Conservation (phyloP, 2,329 filamentous ascomycete species). For the Fusarium sp. region DNA sequence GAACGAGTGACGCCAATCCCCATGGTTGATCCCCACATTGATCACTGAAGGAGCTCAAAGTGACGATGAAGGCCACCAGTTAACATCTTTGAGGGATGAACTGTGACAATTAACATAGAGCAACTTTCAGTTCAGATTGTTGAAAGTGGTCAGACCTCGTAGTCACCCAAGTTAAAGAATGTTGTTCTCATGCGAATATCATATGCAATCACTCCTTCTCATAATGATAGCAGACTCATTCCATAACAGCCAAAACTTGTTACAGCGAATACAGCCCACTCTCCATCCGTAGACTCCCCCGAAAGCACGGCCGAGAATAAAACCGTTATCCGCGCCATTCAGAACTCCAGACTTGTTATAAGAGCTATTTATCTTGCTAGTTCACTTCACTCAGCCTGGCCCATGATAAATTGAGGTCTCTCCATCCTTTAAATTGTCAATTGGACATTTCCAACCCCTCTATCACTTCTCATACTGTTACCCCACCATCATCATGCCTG, state of each 20-base stretch:
- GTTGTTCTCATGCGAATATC: too few species aligned
- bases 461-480: slow-evolving; percentile 18
- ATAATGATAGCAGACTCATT: background rate
- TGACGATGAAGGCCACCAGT: background rate
- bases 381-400: background rate
- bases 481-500: slow-evolving; percentile 66
- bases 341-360: slow-evolving; percentile 6
- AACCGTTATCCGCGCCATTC: slow-evolving; percentile 42
- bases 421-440: background rate
- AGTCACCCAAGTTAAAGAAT: too few species aligned
- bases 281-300: slow-evolving; percentile 31
- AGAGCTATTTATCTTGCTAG: slow-evolving; percentile 27
- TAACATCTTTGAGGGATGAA: background rate
- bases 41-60: background rate
- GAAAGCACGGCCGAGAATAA: slow-evolving; percentile 42
- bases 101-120: too few species aligned
- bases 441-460: background rate
- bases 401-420: slow-evolving; percentile 17
- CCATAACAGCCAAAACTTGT: slow-evolving; percentile 1
- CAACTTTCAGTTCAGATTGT: too few species aligned
- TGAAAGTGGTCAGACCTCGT: too few species aligned
- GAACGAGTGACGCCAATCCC: slow-evolving; percentile 9
- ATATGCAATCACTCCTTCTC: background rate
- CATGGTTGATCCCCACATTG: slow-evolving; percentile 3
- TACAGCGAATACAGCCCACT: slow-evolving; percentile 31